A percentile compares a stretch with the other conserved stretches of the same genome.
Conservation (phyloP, 2,329 filamentous ascomycete genomes). For the Aschersonia sp. region DNA sequence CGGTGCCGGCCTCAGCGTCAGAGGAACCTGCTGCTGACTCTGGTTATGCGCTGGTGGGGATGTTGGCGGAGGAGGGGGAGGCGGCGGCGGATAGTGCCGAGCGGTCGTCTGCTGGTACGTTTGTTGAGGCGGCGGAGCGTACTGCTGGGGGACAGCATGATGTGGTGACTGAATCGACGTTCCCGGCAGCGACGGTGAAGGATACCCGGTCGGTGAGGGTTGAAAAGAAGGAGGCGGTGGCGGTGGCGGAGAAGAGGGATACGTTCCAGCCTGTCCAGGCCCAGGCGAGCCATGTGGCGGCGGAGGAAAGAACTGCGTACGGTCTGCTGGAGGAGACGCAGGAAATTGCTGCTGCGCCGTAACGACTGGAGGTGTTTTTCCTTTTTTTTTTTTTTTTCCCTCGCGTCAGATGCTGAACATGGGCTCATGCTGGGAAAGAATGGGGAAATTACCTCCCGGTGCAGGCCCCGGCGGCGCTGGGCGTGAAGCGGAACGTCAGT, state of each 20-base stretch:
- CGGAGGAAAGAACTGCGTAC: constrained; percentile 28
- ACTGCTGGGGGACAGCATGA: constrained; percentile 4
- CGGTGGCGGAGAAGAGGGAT: constrained; percentile 15
- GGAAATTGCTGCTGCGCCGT: constrained; percentile 25
- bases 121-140: constrained; percentile 6
- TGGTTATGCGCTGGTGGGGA: constrained; percentile 7
- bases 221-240: not conserved
- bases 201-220: not conserved
- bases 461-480: constrained; percentile 5
- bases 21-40: constrained; percentile 7
- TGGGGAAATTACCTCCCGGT: constrained; percentile 10
- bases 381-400: too few species aligned
- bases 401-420: constrained; percentile 3
- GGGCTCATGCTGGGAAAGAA: not conserved
- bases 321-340: constrained; percentile 29
- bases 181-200: not conserved
- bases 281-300: constrained; percentile 10
- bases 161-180: constrained; percentile 12
- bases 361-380: too few species aligned
- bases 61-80: constrained; percentile 8
- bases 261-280: constrained; percentile 5
- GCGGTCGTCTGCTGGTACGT: constrained; percentile 7
- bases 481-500: not conserved
- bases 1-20: constrained; percentile 12
- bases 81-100: constrained; percentile 10